Percentiles rank a stretch among this genome's conserved stretches.
These are phyloP conservation scores for Talaromyces stipitatus DNA, from an alignment of 495 filamentous ascomycete genomes.

Conservation along the genomic window DNA sequence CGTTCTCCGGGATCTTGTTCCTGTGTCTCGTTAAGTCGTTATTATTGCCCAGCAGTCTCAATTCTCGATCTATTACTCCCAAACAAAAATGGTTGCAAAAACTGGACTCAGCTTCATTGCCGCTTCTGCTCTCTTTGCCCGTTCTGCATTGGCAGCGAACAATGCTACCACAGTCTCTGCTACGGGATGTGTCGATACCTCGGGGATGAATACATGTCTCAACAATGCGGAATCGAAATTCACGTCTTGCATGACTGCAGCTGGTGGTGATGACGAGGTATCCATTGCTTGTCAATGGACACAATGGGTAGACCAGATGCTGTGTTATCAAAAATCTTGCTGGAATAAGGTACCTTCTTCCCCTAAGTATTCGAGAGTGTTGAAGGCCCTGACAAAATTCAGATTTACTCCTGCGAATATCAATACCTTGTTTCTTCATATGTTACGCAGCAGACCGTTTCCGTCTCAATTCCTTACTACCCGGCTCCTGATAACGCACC, in stretches of 20 bases:
- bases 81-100: background rate
- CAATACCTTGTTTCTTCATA: conserved; percentile 27
- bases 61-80: background rate
- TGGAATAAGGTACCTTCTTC: conserved; percentile 17
- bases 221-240: conserved; percentile 6
- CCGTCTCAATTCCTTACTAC: conserved; percentile 26
- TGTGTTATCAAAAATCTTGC: conserved; percentile 14
- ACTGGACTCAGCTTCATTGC: background rate
- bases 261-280: conserved; percentile 10
- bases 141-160: background rate
- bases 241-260: conserved; percentile 9
- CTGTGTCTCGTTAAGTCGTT: background rate
- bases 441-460: conserved; percentile 15
- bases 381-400: conserved; percentile 6
- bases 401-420: conserved; percentile 25
- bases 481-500: conserved; percentile 23
- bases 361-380: no score
- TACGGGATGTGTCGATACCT: conserved; percentile 13
- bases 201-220: conserved; percentile 12
- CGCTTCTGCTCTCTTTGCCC: background rate
- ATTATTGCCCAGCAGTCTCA: background rate
- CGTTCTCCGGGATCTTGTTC: background rate
- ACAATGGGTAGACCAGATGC: conserved; percentile 8
- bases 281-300: conserved; percentile 13
- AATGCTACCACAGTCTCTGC: background rate